These are phyloP conservation scores for Cordyceps cateniannulata DNA, from an alignment of 2,329 filamentous ascomycete genomes.

Conservation along the genomic window DNA sequence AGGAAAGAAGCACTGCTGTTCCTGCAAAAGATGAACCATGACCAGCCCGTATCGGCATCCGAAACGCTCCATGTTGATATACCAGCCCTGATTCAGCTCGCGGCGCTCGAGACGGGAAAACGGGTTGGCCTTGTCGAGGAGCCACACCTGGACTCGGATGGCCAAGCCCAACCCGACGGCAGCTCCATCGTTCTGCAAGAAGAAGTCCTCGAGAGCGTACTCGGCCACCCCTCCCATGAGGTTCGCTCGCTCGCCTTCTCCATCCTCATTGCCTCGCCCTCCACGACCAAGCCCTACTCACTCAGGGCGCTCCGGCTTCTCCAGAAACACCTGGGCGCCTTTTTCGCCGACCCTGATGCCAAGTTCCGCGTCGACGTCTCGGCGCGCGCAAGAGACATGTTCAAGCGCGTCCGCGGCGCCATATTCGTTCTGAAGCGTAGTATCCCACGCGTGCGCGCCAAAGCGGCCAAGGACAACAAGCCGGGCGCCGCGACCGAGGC, in stretches of 20 bases:
- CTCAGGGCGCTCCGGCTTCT: constrained; percentile 55
- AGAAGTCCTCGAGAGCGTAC: constrained; percentile 43
- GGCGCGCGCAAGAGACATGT: constrained; percentile 66
- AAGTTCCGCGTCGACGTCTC: constrained; percentile 79
- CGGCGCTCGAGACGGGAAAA: constrained; percentile 65
- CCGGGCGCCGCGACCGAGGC: constrained; percentile 1
- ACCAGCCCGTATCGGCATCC: constrained; percentile 39
- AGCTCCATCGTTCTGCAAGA: constrained; percentile 30
- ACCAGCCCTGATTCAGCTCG: constrained; percentile 54
- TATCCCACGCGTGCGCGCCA: constrained; percentile 30
- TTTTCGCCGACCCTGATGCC: constrained; percentile 79
- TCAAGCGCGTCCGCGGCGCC: constrained; percentile 66
- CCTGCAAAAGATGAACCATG: constrained; percentile 49
- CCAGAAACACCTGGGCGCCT: constrained; percentile 56
- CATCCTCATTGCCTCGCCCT: constrained; percentile 68
- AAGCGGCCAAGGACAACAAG: constrained; percentile 27
- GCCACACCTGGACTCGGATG: constrained; percentile 32
- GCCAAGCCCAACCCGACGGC: constrained; percentile 16
- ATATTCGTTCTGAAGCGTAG: constrained; percentile 49
- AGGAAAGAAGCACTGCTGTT: constrained; percentile 48
- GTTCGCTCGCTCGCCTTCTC: constrained; percentile 77
- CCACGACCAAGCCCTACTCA: constrained; percentile 68
- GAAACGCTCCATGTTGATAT: constrained; percentile 40
- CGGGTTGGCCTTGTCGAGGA: constrained; percentile 64
- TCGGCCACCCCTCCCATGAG: constrained; percentile 51